Conservation (phyloP, 169 alveolate genomes). For the Perkinsus chesapeaki region DNA sequence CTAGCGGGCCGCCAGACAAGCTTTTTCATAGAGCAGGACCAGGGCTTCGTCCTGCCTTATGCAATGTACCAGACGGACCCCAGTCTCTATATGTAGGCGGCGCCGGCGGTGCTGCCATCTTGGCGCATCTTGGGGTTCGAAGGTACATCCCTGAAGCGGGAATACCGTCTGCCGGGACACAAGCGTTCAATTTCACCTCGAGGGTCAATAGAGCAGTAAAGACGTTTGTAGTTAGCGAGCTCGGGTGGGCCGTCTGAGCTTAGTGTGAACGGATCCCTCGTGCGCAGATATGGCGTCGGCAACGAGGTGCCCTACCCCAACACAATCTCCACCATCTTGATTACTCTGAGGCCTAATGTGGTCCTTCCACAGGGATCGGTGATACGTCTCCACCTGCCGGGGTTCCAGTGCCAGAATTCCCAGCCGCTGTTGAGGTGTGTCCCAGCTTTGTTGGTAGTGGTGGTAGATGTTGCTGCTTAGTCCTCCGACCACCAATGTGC, state of each 20-base stretch:
- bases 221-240: neutral
- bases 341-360: neutral
- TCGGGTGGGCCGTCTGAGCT: neutral
- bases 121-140: no score
- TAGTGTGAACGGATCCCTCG: neutral
- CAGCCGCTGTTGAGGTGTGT: neutral
- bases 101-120: no score
- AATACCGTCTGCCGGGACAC: neutral
- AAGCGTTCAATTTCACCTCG: slow-evolving; percentile 3
- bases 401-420: neutral
- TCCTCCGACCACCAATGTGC: neutral
- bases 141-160: slow-evolving; percentile 15
- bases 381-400: neutral
- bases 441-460: neutral
- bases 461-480: neutral
- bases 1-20: neutral
- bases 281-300: neutral
- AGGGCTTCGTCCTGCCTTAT: slow-evolving; percentile 9
- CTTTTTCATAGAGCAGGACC: slow-evolving; percentile 12
- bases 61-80: slow-evolving; percentile 12
- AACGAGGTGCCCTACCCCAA: neutral
- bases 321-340: neutral
- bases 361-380: neutral
- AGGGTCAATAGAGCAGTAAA: neutral
- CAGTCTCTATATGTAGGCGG: neutral